Evolutionary conservation across 2,329 filamentous ascomycete species (phyloP), one percentile per base, ranked within the genome.

Genomic region (Fusarium subglutinans): DNA sequence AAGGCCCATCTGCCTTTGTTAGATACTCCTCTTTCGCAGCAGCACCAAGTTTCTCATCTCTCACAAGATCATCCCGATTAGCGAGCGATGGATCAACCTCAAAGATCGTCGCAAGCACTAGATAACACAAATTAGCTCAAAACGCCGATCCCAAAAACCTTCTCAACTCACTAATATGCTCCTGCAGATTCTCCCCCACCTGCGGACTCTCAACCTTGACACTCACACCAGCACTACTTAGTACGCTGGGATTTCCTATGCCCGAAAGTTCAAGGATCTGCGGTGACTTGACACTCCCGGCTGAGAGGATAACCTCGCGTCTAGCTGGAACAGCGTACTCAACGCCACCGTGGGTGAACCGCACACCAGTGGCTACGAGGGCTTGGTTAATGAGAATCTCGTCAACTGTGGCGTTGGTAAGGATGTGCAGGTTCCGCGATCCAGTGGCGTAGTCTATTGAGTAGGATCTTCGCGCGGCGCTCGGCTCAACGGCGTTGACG

Each of bases 181-280:
- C 86, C 72, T 86, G 84, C 41, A 86, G 79, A 67, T 88, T 88
- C 75, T 85, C 83, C 60, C 86, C 86, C 5, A 87, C 87, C 6
- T 81, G 82, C 3, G 84, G 82, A 43, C 85, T 81, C 41, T 84
- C 79, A 15, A 86, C 79, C 44, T 85, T 79, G 26, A 81, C 71
- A 1, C 77, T 70, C 35, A 88, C 81, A 15, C 80, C 81, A 8
- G 84, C 83, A n/a, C 75, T 76, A 14, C 77, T 62, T 40, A 87
- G 73, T 6, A 87, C 69, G 2, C 77, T 65, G 1, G 75, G 70
- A 51, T 84, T 82, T 8, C 90, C 90, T 44, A 92, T 85, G 1
- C 90, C 90, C 0, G 89, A 91, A 5, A 91, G 81, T 71, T 92
- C 90, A n/a, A 88, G 85, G 22, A 90, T 82, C 79, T 87, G 89